phyloP scores from a whole-genome alignment of 768 basidiomycete genomes.

The Suillus bovinus region DNA sequence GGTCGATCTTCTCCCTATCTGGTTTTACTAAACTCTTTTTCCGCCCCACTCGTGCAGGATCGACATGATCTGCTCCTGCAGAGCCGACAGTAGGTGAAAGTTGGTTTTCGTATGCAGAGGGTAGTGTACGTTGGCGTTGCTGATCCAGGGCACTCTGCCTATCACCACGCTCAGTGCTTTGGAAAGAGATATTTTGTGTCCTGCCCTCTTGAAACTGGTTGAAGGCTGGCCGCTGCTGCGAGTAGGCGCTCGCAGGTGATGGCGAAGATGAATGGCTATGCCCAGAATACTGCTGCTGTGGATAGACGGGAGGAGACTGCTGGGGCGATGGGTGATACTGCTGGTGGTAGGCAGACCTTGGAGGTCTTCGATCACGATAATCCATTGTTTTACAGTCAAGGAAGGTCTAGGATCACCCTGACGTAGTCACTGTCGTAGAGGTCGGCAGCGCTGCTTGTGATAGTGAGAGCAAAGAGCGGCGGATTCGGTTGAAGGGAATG shows the following conservation, averaged over 20 bases:
- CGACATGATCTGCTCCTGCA: constrained; percentile 37
- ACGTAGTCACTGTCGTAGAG: not conserved
- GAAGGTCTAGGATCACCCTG: not conserved
- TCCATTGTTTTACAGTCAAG: constrained; percentile 33
- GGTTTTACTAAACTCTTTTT: constrained; percentile 93
- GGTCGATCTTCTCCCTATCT: constrained; percentile 95
- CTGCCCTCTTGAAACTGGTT: constrained; percentile 29
- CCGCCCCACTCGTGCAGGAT: constrained; percentile 58
- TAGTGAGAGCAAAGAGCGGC: constrained; percentile 13
- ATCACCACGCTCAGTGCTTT: constrained; percentile 68
- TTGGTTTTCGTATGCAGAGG: constrained; percentile 46
- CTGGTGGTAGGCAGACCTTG: constrained; percentile 51
- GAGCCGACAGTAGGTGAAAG: constrained; percentile 41
- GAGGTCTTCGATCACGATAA: constrained; percentile 46
- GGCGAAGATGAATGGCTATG: constrained; percentile 21
- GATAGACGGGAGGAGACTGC: constrained; percentile 38
- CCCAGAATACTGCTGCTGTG: constrained; percentile 21
- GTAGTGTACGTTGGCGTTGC: constrained; percentile 48
- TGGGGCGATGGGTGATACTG: constrained; percentile 43
- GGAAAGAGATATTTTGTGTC: constrained; percentile 63
- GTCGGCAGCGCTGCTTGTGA: not conserved
- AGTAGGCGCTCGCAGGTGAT: constrained; percentile 19
- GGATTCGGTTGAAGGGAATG: constrained; percentile 7
- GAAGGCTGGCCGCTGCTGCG: constrained; percentile 12
- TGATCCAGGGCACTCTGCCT: constrained; percentile 57